phyloP scores from a whole-genome alignment of 345 rosid species.

The Hibiscus mutabilis region DNA sequence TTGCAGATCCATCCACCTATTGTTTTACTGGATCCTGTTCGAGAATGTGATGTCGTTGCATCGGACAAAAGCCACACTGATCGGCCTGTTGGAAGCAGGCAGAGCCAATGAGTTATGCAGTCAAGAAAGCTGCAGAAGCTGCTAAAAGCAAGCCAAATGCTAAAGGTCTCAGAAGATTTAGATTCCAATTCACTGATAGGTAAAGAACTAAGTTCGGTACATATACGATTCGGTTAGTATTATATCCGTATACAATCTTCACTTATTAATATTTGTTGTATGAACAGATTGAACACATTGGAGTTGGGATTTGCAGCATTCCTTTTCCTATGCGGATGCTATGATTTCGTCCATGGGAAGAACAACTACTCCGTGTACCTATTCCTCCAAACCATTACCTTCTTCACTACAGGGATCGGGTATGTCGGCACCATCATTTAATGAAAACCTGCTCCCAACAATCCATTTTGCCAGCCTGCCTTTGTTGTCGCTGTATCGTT shows the following conservation, averaged over 20 bases:
- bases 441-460: neutral
- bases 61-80: conserved; percentile 86
- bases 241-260: no score
- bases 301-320: conserved; percentile 85
- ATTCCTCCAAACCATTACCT: conserved; percentile 79
- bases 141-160: conserved; percentile 36
- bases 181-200: conserved; percentile 75
- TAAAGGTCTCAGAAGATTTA: conserved; percentile 37
- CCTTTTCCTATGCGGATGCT: conserved; percentile 88
- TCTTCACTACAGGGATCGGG: conserved; percentile 88
- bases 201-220: conserved; percentile 10
- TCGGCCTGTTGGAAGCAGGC: conserved; percentile 87
- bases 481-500: neutral
- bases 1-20: conserved; percentile 79
- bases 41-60: conserved; percentile 99
- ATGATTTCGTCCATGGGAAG: conserved; percentile 81
- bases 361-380: conserved; percentile 83
- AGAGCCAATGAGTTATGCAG: conserved; percentile 80
- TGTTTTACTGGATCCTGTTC: conserved; percentile 95
- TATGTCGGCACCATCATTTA: conserved; percentile 78
- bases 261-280: neutral
- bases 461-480: neutral
- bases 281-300: conserved; percentile 51
- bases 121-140: conserved; percentile 58
- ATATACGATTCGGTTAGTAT: no score